A percentile compares a stretch with the other conserved stretches of the same genome.
These are phyloP conservation scores for Turnera subulata DNA, from an alignment of 345 rosid genomes.

Conservation along the genomic window DNA sequence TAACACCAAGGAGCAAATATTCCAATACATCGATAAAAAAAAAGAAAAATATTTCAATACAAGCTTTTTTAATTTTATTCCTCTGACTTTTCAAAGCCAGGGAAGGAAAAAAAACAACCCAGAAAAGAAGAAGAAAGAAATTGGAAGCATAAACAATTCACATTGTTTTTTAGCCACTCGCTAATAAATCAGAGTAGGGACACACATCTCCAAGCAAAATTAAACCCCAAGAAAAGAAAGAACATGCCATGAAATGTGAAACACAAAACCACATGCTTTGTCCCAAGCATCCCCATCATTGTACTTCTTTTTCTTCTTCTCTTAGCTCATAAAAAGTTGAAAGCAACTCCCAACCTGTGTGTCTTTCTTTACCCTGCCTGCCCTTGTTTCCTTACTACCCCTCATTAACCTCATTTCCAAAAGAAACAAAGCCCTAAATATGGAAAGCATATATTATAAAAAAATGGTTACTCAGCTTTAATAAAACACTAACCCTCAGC, in stretches of 20 bases:
- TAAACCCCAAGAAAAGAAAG: constrained; percentile 18
- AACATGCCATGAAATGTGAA: constrained; percentile 47
- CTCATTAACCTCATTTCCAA: constrained; percentile 5
- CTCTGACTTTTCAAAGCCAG: background rate
- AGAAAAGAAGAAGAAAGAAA: background rate
- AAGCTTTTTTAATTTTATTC: background rate
- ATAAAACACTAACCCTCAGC: constrained; percentile 4
- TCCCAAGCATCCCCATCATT: constrained; percentile 9
- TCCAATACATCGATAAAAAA: background rate
- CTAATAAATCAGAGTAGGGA: constrained; percentile 13
- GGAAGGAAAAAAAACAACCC: background rate
- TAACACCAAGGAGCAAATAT: background rate
- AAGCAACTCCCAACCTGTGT: constrained; percentile 36
- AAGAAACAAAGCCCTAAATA: constrained; percentile 33
- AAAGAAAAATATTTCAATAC: too few species aligned
- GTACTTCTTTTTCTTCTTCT: constrained; percentile 22
- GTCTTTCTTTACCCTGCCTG: constrained; percentile 14
- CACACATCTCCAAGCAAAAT: background rate
- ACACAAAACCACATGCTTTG: constrained; percentile 42
- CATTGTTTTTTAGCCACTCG: constrained; percentile 5
- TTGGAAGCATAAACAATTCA: background rate
- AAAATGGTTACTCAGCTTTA: constrained; percentile 9
- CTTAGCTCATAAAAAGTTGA: constrained; percentile 19
- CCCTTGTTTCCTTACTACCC: background rate
- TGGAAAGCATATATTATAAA: constrained; percentile 29